phyloP scores from a whole-genome alignment of 345 rosid species.

The Murraya koenigii region DNA sequence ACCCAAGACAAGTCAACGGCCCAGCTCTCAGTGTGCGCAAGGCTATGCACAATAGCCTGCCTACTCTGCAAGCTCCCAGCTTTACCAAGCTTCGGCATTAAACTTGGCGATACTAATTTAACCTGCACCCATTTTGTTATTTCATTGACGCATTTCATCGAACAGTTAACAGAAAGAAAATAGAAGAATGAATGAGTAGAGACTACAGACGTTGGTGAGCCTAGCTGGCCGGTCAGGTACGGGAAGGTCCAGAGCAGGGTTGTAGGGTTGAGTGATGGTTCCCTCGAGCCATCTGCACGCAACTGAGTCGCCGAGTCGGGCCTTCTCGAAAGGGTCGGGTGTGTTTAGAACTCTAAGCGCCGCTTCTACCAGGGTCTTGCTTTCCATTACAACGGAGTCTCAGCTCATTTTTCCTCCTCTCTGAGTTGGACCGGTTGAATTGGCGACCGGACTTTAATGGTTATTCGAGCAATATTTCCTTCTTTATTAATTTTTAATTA shows the following conservation, averaged over 20 bases:
- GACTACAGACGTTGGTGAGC: constrained; percentile 46
- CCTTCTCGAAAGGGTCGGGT: constrained; percentile 77
- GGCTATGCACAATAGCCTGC: constrained; percentile 90
- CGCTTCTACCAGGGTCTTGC: constrained; percentile 70
- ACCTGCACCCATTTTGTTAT: constrained; percentile 34
- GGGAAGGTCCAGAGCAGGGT: constrained; percentile 44
- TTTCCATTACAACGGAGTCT: neutral
- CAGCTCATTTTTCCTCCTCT: constrained; percentile 12
- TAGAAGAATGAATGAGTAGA: neutral
- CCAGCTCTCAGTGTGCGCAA: constrained; percentile 90
- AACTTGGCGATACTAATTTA: constrained; percentile 76
- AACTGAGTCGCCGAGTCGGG: constrained; percentile 60
- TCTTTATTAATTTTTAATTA: too few relatives aligned
- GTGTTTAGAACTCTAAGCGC: constrained; percentile 74
- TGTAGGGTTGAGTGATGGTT: constrained; percentile 48
- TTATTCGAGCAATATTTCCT: too few relatives aligned
- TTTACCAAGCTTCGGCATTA: constrained; percentile 93
- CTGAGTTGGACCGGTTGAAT: neutral
- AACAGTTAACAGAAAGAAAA: neutral
- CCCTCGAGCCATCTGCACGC: constrained; percentile 86
- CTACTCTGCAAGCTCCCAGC: constrained; percentile 93
- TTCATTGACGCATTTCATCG: constrained; percentile 31
- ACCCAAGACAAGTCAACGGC: constrained; percentile 95
- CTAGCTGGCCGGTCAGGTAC: constrained; percentile 82
- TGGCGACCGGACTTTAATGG: neutral